Evolutionary conservation across 352 stramenopile species (phyloP).

Genomic region (Chloridella minuta): DNA sequence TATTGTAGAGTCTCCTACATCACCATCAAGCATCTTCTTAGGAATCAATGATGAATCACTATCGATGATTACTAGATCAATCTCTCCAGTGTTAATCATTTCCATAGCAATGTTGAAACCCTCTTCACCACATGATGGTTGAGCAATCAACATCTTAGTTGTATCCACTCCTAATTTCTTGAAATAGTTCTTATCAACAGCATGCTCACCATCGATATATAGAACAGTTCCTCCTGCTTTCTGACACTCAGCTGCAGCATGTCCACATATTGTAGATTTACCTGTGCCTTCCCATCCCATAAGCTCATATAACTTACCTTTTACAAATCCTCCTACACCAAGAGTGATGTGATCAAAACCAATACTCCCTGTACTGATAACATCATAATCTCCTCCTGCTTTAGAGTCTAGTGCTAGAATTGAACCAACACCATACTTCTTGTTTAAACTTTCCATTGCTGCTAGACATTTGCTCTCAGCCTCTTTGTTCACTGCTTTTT

Average conservation of each 20-base stretch:
- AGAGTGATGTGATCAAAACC: conserved; percentile 49
- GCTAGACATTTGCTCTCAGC: too few species aligned
- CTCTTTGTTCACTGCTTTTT: too few species aligned
- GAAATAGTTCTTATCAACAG: conserved; percentile 76
- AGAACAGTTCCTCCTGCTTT: conserved; percentile 60
- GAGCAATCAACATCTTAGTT: conserved; percentile 66
- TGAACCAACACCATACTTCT: too few species aligned
- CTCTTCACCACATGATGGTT: conserved; percentile 84
- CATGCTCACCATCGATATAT: conserved; percentile 95
- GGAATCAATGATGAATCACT: conserved; percentile 79
- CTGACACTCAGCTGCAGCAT: conserved; percentile 71
- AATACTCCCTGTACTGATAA: conserved; percentile 59
- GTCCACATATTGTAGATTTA: conserved; percentile 86
- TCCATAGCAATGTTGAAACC: conserved; percentile 90
- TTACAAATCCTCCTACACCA: conserved; percentile 57
- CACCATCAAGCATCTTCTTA: conserved; percentile 58
- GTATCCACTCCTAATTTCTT: conserved; percentile 56
- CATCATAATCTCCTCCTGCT: conserved; percentile 25
- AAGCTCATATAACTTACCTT: conserved; percentile 83
- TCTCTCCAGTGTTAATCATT: conserved; percentile 41
- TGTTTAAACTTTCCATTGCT: too few species aligned
- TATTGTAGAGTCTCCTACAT: conserved; percentile 80
- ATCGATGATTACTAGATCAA: conserved; percentile 89
- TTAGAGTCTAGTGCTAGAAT: too few species aligned
- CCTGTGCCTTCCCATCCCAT: conserved; percentile 84